Percentiles rank a stretch among this genome's conserved stretches.
Evolutionary conservation across 73 alveolate genomes (phyloP).

Genomic region (Paramecium tetraurelia): DNA sequence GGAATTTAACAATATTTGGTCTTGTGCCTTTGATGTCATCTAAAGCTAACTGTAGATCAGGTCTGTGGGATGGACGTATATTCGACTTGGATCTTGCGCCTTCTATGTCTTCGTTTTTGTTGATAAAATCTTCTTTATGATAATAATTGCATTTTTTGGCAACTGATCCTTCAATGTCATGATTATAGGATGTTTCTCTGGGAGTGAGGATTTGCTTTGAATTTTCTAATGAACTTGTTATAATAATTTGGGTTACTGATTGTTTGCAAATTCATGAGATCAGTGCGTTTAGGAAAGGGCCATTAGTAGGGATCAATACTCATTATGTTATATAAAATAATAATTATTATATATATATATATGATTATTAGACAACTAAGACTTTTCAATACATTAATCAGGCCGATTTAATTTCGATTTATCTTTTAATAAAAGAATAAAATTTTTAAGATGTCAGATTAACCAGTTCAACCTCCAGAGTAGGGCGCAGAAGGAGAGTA

Average conservation of each 20-base stretch:
- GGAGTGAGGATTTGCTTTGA: neutral
- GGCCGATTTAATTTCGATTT: constrained; percentile 25
- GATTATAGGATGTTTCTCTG: neutral
- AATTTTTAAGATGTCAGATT: neutral
- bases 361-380: neutral
- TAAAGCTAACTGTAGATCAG: constrained; percentile 60
- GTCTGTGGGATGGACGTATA: constrained; percentile 66
- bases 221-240: neutral
- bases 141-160: constrained; percentile 49
- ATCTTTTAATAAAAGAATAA: constrained; percentile 12
- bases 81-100: constrained; percentile 56
- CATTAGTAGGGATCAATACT: constrained; percentile 65
- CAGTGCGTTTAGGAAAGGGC: constrained; percentile 75
- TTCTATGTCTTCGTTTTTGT: constrained; percentile 60
- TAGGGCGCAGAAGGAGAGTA: neutral
- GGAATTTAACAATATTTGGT: constrained; percentile 77
- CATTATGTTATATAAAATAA: constrained; percentile 1
- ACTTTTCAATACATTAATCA: neutral
- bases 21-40: constrained; percentile 71
- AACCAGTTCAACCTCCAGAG: neutral
- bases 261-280: constrained; percentile 69
- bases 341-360: neutral
- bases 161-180: constrained; percentile 65
- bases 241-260: constrained; percentile 32
- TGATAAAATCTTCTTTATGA: constrained; percentile 52